These are phyloP conservation scores for Plantago ovata DNA, from an alignment of 257 asterid genomes.

Conservation along the genomic window DNA sequence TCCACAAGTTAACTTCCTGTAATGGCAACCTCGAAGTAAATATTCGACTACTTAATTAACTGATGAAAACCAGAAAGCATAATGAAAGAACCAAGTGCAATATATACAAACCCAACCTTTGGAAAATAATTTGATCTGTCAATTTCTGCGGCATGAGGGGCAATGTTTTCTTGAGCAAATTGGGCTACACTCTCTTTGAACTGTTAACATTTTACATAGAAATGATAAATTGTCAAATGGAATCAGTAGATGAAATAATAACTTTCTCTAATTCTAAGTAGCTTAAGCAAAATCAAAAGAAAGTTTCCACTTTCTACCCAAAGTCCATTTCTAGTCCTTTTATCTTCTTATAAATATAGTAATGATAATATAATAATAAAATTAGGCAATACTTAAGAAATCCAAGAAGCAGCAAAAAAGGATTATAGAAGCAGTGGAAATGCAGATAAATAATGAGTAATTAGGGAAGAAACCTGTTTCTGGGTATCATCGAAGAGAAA, in stretches of 20 bases:
- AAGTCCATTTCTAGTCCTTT: too few relatives aligned
- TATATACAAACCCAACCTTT: conserved; percentile 41
- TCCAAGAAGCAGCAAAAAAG: neutral
- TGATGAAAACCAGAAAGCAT: neutral
- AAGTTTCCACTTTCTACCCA: too few relatives aligned
- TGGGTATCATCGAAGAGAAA: conserved; percentile 82
- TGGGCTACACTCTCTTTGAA: conserved; percentile 93
- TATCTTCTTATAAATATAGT: too few relatives aligned
- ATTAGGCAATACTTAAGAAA: neutral
- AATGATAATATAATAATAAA: neutral
- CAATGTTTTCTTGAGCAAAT: conserved; percentile 86
- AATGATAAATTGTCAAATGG: conserved; percentile 1
- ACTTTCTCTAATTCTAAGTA: too few relatives aligned
- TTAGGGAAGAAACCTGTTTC: conserved; percentile 50
- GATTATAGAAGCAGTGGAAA: too few relatives aligned
- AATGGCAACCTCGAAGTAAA: conserved; percentile 21
- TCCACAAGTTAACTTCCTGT: conserved; percentile 94
- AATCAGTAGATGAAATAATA: neutral
- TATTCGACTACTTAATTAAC: neutral
- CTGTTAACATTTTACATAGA: conserved; percentile 33
- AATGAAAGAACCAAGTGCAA: conserved; percentile 2
- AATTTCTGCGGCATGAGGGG: conserved; percentile 84
- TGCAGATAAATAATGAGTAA: neutral
- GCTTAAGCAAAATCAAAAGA: too few relatives aligned
- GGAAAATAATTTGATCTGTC: conserved; percentile 88